Base-by-base conservation (phyloP, 495 filamentous ascomycete species). In the Tuber calosporum region DNA sequence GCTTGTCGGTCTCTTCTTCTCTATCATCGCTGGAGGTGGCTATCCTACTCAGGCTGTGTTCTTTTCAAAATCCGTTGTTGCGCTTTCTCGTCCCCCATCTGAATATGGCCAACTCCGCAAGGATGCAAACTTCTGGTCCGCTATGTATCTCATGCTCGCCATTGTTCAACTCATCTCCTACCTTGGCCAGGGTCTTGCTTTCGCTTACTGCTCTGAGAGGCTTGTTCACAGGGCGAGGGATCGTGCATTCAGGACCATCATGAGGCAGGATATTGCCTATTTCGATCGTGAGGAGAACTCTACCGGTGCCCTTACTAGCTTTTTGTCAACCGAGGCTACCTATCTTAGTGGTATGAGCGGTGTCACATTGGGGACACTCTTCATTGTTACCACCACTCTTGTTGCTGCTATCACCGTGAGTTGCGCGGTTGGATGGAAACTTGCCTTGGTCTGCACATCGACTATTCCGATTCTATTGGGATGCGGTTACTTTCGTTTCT, bases 71-170 rank as follows among this genome's bases (percentile, higher is more conserved):
- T 87, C 91, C 38, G 94, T 99, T 82, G 87, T 85, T 39, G 84
- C 91, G 1, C 83, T 93, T 19, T 87, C 89, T 1, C 82, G 85
- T 6, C 88, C 86, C 19, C 77, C 79, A 20, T 73, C 58, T 6
- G 45, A 84, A 79, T 87, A 83, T 73, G 85, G 48, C 62, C 82
- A 85, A 74, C 82, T 96, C 48, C 86, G 90, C 68, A 85, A 86
- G 4, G 88, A 91, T 62, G 88, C 88, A 62, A 88, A 95, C 75
- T 98, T 97, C 83, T 99, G 95, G 94, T 89, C 88, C 45, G 82
- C 89, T 73, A 97, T 99, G 93, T 99, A 95, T 82, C 87, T 98
- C 36, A 93, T 97, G 87, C 87, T 97, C n/a, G 95, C 91, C 22
- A 82, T 96, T 67, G 86, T 89, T 40, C 88, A 91, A 79, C 89